phyloP scores from a whole-genome alignment of 129 eudicot species.

The Mikania micrantha region DNA sequence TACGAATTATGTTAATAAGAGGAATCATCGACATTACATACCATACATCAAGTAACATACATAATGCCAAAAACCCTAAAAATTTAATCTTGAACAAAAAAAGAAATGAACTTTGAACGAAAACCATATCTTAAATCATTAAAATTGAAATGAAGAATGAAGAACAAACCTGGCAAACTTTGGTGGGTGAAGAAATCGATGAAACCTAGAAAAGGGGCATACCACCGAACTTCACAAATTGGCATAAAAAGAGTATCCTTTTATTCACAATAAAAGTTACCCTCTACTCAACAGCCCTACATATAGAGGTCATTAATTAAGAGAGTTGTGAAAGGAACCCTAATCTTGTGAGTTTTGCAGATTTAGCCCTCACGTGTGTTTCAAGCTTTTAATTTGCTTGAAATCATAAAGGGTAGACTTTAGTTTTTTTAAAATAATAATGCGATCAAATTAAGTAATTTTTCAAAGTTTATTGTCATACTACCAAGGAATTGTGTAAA shows the following conservation, averaged over 20 bases:
- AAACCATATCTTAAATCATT: background rate
- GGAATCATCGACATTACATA: no score
- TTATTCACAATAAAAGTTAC: conserved; percentile 26
- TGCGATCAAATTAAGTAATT: no score
- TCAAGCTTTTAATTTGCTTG: no score
- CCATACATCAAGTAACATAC: background rate
- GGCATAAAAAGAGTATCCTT: conserved; percentile 13
- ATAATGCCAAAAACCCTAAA: background rate
- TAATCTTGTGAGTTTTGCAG: background rate
- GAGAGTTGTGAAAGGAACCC: background rate
- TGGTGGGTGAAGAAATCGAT: conserved; percentile 25
- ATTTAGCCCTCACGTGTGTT: background rate
- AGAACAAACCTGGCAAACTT: conserved; percentile 20
- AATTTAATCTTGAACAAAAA: background rate
- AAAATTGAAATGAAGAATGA: background rate
- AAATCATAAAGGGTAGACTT: no score
- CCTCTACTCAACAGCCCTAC: conserved; percentile 11
- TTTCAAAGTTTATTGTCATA: no score
- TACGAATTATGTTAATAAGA: background rate
- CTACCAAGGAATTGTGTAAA: no score
- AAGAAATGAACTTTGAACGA: background rate
- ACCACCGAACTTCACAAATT: conserved; percentile 19
- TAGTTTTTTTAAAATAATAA: no score
- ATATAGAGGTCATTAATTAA: conserved; percentile 11
- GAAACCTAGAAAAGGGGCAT: conserved; percentile 31